Base-by-base conservation (phyloP, 306 rosid species). In the Lupinus albus region DNA sequence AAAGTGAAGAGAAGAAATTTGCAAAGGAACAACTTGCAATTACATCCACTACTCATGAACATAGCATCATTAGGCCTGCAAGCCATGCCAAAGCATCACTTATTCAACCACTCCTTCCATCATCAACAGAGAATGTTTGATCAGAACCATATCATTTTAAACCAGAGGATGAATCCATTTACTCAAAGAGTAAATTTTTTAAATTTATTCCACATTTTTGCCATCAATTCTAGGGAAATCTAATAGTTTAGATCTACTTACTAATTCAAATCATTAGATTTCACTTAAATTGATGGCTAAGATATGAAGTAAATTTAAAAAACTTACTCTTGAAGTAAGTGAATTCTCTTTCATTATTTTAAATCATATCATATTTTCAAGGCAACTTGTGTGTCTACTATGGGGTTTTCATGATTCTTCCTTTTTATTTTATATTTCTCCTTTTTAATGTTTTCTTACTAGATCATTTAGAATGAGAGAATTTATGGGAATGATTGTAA, bases 81-180 rank as follows among this genome's bases (percentile, higher is more conserved):
- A 77, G 69, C 78, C 91, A 81, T 52, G 64, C 73, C 87, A 89
- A 80, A 81, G 51, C 78, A 66, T 80, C 97, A 61, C 87, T 93
- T 16, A 68, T 66, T 78, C 96, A 89, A 81, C 98, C 98, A 63
- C 96, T 93, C 8, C 86, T 92, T 35, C 84, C 91, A 73, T 80
- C 97, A 30, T 81, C 98, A 45, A 74, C 89, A 4, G 99, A 90
- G 56, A 86, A 79, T 78, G 96, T 88, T 15, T 93, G 77, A 88
- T 60, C 61, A 25, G 44, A 14, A 15, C 5, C 79, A 71, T 33
- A 1, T 5, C 61, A 38, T 81, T 65, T 82, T 58, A 55, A 56
- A 49, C 72, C n/a, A n/a, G n/a, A n/a, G n/a, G n/a, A n/a, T n/a
- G n/a, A n/a, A n/a, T n/a, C n/a, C n/a, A n/a, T n/a, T n/a, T n/a